These are phyloP conservation scores for Clarireedia hainanense DNA, from an alignment of 2,329 filamentous ascomycete species.

Conservation along the genomic window DNA sequence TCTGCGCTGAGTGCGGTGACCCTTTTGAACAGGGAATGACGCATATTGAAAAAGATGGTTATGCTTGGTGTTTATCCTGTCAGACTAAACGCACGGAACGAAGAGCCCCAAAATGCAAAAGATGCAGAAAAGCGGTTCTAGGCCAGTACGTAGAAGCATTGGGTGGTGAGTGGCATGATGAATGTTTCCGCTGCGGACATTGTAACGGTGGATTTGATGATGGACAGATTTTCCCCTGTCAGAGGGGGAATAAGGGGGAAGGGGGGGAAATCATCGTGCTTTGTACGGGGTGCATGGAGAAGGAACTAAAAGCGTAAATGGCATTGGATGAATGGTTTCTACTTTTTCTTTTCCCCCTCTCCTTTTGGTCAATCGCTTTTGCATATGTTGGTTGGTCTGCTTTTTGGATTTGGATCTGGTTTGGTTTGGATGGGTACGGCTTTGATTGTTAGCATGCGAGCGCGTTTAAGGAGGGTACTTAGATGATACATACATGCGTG, in stretches of 20 bases:
- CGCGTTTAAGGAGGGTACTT: too few species aligned
- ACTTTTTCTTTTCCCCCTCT: neutral
- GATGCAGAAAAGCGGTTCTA: slow-evolving; percentile 75
- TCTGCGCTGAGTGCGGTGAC: slow-evolving; percentile 97
- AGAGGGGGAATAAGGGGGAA: slow-evolving; percentile 34
- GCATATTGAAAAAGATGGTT: slow-evolving; percentile 89
- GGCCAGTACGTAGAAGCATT: slow-evolving; percentile 86
- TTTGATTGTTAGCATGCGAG: too few species aligned
- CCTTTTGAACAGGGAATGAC: slow-evolving; percentile 70
- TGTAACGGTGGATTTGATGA: slow-evolving; percentile 55
- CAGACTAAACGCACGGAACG: slow-evolving; percentile 88
- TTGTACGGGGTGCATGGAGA: slow-evolving; percentile 53
- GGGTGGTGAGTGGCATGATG: slow-evolving; percentile 86
- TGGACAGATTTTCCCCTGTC: slow-evolving; percentile 52
- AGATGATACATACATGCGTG: too few species aligned
- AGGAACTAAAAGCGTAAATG: slow-evolving; percentile 45
- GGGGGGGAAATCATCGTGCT: slow-evolving; percentile 45
- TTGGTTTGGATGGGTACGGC: too few species aligned
- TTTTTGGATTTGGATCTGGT: too few species aligned
- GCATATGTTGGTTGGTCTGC: neutral
- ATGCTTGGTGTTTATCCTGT: slow-evolving; percentile 91
- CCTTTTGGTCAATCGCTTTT: neutral
- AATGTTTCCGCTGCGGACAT: slow-evolving; percentile 75
- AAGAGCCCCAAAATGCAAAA: slow-evolving; percentile 78
- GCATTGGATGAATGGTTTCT: neutral